These are phyloP conservation scores for Boletellus sp. DNA, from an alignment of 768 basidiomycete species.

Conservation along the genomic window DNA sequence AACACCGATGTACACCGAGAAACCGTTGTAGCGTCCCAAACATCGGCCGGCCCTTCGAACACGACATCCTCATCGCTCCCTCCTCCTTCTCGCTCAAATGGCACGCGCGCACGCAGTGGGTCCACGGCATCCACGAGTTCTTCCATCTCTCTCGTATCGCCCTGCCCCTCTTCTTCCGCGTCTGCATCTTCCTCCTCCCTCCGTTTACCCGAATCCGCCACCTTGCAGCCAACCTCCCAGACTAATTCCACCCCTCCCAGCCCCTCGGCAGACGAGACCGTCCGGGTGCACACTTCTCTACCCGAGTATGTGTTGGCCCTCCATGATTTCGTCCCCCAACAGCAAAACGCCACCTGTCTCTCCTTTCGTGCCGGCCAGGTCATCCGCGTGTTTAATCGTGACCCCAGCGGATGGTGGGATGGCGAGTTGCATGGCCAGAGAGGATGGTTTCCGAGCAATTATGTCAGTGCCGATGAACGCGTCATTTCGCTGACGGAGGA, in stretches of 20 bases:
- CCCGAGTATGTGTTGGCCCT: slow-evolving; percentile 84
- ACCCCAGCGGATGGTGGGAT: slow-evolving; percentile 97
- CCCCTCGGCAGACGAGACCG: slow-evolving; percentile 46
- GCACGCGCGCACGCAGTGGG: slow-evolving; percentile 41
- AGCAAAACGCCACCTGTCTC: slow-evolving; percentile 74
- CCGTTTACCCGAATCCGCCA: slow-evolving; percentile 32
- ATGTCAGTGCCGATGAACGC: slow-evolving; percentile 67
- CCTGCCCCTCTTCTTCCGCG: slow-evolving; percentile 46
- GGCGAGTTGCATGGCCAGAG: slow-evolving; percentile 85
- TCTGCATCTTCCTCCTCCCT: slow-evolving; percentile 52
- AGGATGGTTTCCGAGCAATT: slow-evolving; percentile 99
- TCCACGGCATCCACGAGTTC: slow-evolving; percentile 58
- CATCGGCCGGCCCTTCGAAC: slow-evolving; percentile 28
- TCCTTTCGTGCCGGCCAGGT: slow-evolving; percentile 88
- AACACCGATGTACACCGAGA: slow-evolving; percentile 41
- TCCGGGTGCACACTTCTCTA: slow-evolving; percentile 34
- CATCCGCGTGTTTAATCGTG: slow-evolving; percentile 85
- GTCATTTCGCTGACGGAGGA: slow-evolving; percentile 52
- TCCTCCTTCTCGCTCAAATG: slow-evolving; percentile 11
- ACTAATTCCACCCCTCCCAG: slow-evolving; percentile 37
- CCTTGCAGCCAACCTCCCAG: slow-evolving; percentile 12
- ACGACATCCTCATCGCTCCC: slow-evolving; percentile 23
- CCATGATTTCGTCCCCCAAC: slow-evolving; percentile 82
- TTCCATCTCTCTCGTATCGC: slow-evolving; percentile 54
- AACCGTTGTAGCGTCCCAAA: slow-evolving; percentile 33